Base-by-base conservation (phyloP, 257 asterid genomes). In the Salvia splendens region DNA sequence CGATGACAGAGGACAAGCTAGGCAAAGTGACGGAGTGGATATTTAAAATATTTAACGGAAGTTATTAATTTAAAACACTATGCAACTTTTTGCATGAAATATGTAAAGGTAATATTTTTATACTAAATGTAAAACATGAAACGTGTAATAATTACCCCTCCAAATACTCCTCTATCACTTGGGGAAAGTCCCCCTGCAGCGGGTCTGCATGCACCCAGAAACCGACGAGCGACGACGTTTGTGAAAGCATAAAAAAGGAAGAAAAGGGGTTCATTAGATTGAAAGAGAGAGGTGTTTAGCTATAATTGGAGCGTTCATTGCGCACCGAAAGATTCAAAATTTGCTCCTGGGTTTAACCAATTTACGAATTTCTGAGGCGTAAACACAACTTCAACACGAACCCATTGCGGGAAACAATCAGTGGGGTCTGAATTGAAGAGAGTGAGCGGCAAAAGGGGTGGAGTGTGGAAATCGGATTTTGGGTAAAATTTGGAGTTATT, bases 111-210 rank as follows among this genome's bases (percentile, higher is more conserved):
- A n/a, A n/a, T n/a, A n/a, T n/a, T n/a, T n/a, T n/a, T n/a, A n/a
- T n/a, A n/a, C n/a, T n/a, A n/a, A n/a, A n/a, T n/a, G n/a, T n/a
- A n/a, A n/a, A n/a, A n/a, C n/a, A n/a, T n/a, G n/a, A n/a, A n/a
- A n/a, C n/a, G n/a, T n/a, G n/a, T n/a, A n/a, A n/a, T n/a, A n/a
- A n/a, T n/a, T n/a, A n/a, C n/a, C n/a, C n/a, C n/a, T n/a, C 95
- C 91, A 91, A 64, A 78, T 75, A 91, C 87, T 91, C 95, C 76
- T 89, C 98, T 77, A 89, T 89, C 53, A 89, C 95, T 74, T 91
- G 96, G 9, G 96, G 98, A 47, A 91, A 89, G 77, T 84, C 98
- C 38, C 96, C 98, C 86, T 91, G 98, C 24, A 91, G 67, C 54
- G 98, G 96, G 80, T 91, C 98, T 91, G 67, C 57, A 78, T 51